phyloP scores from a whole-genome alignment of 306 rosid genomes.

The Rosa rugosa region DNA sequence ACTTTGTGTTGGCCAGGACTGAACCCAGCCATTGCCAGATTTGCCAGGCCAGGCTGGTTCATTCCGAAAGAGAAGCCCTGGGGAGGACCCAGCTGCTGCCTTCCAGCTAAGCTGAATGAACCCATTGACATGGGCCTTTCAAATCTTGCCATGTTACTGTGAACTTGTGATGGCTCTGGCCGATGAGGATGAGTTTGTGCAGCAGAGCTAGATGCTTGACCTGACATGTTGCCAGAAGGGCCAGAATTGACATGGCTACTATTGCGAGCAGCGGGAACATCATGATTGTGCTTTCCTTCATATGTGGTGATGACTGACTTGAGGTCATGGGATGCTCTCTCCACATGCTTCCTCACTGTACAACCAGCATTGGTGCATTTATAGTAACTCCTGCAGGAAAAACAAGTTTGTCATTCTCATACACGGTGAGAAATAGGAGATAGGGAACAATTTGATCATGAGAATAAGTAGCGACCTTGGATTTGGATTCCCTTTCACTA shows the following conservation, averaged over 20 bases:
- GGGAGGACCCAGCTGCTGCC: constrained; percentile 64
- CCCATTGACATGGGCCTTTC: constrained; percentile 56
- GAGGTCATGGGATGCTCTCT: constrained; percentile 91
- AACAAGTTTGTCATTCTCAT: background rate
- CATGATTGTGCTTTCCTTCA: constrained; percentile 96
- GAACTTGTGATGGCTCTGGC: constrained; percentile 67
- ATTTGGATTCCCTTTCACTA: constrained; percentile 96
- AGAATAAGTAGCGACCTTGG: constrained; percentile 61
- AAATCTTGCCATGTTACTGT: constrained; percentile 55
- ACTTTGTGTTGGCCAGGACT: constrained; percentile 58
- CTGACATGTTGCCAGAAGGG: constrained; percentile 30
- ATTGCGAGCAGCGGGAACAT: constrained; percentile 84
- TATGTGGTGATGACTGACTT: constrained; percentile 93
- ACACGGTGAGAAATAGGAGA: background rate
- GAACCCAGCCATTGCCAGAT: constrained; percentile 61
- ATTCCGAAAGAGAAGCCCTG: constrained; percentile 69
- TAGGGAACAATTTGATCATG: constrained; percentile 2
- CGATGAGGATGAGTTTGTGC: constrained; percentile 54
- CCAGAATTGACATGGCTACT: constrained; percentile 78
- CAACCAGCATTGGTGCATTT: constrained; percentile 93
- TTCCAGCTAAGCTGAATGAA: constrained; percentile 57
- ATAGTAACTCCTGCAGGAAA: constrained; percentile 85
- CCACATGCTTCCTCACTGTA: constrained; percentile 95
- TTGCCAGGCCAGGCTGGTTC: constrained; percentile 63
- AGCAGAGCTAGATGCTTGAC: constrained; percentile 44